Base-by-base conservation (phyloP, 306 rosid genomes). In the Amphicarpaea edgeworthii region DNA sequence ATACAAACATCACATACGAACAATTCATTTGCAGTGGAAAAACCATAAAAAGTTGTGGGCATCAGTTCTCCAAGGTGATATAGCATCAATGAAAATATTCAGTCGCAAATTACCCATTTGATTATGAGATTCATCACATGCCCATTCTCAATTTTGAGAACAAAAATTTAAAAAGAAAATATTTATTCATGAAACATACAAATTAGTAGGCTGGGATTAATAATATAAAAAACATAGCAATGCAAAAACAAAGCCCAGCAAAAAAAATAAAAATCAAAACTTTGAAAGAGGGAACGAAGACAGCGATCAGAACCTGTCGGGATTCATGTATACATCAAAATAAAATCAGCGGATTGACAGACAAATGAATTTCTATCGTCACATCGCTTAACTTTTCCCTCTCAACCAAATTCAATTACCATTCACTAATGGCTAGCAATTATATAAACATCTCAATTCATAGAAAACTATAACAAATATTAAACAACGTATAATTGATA, bases 221-320 rank as follows among this genome's bases (percentile, higher is more conserved):
- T n/a, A n/a, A n/a, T n/a, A n/a, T n/a, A n/a, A 0, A 20, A 0
- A 8, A 0, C 37, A 16, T 38, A 38, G 0, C 2, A 54, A 19
- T 0, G 0, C 1, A 1, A 37, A 6, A 30, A 7, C 2, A 0
- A 4, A 11, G 12, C 1, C 5, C 21, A 72, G 2, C 0, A 8
- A 0, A 46, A 28, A n/a, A 5, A 8, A 28, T 1, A 21, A 15
- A 37, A 8, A 37, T 30, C 0, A 4, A 34, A 34, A 34, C 0
- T n/a, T n/a, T 7, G 1, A 8, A 54, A 41, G 49, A 68, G 81
- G 65, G 72, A 60, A 70, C 47, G 24, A 59, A 34, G 0, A 69
- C 15, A 76, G 90, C 91, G 91, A 91, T 91, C 96, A 78, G 97
- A 93, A 85, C 98, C 96, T 93, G 96, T 93, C 98, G 97, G 84